Evolutionary conservation across 202 grass and related monocot species (phyloP).

Genomic region (Zoysia matrella): DNA sequence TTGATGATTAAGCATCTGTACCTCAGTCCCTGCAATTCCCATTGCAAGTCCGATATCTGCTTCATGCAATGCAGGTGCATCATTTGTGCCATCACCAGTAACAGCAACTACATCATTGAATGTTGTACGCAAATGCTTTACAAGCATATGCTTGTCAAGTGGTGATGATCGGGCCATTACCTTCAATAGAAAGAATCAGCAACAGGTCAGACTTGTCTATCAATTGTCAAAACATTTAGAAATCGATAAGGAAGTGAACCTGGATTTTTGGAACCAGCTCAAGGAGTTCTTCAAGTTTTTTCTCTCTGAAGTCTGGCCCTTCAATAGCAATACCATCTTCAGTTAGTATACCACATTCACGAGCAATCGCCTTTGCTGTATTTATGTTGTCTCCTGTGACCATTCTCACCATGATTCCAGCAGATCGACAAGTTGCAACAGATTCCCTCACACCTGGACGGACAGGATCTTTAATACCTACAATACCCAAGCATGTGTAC

Average conservation of each 20-base stretch:
- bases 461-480: constrained; percentile 98
- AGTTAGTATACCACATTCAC: constrained; percentile 98
- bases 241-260: constrained; percentile 57
- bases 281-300: constrained; percentile 77
- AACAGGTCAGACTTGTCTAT: constrained; percentile 29
- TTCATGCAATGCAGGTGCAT: constrained; percentile 92
- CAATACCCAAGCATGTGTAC: constrained; percentile 90
- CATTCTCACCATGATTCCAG: constrained; percentile 97
- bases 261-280: constrained; percentile 91
- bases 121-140: constrained; percentile 89
- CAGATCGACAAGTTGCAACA: constrained; percentile 83
- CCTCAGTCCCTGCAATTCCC: constrained; percentile 96
- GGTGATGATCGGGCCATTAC: constrained; percentile 97
- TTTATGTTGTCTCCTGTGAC: constrained; percentile 98
- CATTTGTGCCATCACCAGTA: constrained; percentile 98
- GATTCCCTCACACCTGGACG: constrained; percentile 96
- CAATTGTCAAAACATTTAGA: not conserved
- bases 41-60: constrained; percentile 98
- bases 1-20: constrained; percentile 32
- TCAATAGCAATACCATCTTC: constrained; percentile 88
- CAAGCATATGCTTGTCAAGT: constrained; percentile 91
- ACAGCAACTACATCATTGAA: constrained; percentile 93
- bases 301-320: constrained; percentile 94
- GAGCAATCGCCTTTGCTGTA: constrained; percentile 93
- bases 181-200: constrained; percentile 55